Percentiles rank a stretch among this genome's conserved stretches.
Evolutionary conservation across 2,329 filamentous ascomycete species (phyloP).

Genomic region (Fusarium duplospermum): DNA sequence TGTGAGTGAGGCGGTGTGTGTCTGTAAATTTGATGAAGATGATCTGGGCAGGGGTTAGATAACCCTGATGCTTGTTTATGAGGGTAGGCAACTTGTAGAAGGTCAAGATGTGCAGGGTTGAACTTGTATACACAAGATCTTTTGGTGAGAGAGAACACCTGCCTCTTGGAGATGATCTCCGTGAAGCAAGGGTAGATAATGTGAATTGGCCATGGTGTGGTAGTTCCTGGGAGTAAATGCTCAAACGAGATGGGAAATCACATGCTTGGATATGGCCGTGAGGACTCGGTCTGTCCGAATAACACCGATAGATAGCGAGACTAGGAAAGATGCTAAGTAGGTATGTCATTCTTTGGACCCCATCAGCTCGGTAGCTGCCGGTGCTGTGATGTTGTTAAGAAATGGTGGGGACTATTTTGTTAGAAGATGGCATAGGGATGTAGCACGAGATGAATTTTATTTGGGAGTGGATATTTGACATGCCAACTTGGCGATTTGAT

Average conservation of each 20-base stretch:
- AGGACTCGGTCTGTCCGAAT: background rate
- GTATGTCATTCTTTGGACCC: background rate
- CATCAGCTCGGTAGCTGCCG: too few species aligned
- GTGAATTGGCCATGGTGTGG: background rate
- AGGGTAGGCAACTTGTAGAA: background rate
- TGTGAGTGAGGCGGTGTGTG: constrained; percentile 16
- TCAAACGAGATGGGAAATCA: background rate
- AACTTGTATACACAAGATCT: background rate
- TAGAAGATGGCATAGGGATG: background rate
- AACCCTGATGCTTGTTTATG: constrained; percentile 5
- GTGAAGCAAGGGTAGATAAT: background rate
- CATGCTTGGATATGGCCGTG: background rate
- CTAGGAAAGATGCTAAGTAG: background rate
- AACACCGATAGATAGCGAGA: background rate
- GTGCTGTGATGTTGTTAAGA: background rate
- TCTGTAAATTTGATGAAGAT: background rate
- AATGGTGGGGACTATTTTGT: background rate
- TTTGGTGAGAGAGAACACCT: background rate
- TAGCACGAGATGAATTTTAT: background rate
- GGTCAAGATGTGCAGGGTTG: background rate
- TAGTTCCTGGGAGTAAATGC: background rate
- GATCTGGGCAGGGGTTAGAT: background rate
- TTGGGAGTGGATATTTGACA: background rate
- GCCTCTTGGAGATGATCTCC: background rate
- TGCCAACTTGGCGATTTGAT: background rate